These are phyloP conservation scores for Alternaria viburni DNA, from an alignment of 2,329 filamentous ascomycete genomes.

Conservation along the genomic window DNA sequence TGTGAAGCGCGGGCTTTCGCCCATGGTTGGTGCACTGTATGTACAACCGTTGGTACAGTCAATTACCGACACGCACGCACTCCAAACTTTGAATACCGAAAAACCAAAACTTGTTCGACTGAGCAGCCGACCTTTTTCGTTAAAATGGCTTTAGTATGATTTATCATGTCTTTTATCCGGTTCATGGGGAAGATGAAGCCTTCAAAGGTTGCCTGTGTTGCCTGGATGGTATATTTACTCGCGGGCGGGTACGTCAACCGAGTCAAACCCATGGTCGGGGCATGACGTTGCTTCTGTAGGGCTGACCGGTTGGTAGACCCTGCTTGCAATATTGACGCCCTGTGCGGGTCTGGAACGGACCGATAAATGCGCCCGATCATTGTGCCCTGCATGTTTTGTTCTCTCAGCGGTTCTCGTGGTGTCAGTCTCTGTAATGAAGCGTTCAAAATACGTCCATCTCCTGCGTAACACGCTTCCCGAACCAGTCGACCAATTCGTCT, in stretches of 20 bases:
- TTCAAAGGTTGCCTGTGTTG: background rate
- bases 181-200: background rate
- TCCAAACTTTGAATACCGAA: background rate
- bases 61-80: background rate
- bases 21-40: background rate
- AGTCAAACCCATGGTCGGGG: background rate
- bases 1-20: background rate
- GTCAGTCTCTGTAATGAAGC: background rate
- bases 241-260: background rate
- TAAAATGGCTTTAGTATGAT: background rate
- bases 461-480: slow-evolving; percentile 72
- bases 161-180: background rate
- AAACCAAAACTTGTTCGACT: background rate
- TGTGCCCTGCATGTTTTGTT: slow-evolving; percentile 9
- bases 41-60: background rate
- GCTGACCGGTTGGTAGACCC: background rate
- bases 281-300: background rate
- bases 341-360: slow-evolving; percentile 15
- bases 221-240: background rate
- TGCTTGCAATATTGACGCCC: slow-evolving; percentile 11
- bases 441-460: slow-evolving; percentile 74
- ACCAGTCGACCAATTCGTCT: slow-evolving; percentile 81
- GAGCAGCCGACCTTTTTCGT: background rate
- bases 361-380: slow-evolving; percentile 14
- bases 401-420: background rate